Base-by-base conservation (phyloP, 441 rosid genomes). In the Codiaeum variegatum region DNA sequence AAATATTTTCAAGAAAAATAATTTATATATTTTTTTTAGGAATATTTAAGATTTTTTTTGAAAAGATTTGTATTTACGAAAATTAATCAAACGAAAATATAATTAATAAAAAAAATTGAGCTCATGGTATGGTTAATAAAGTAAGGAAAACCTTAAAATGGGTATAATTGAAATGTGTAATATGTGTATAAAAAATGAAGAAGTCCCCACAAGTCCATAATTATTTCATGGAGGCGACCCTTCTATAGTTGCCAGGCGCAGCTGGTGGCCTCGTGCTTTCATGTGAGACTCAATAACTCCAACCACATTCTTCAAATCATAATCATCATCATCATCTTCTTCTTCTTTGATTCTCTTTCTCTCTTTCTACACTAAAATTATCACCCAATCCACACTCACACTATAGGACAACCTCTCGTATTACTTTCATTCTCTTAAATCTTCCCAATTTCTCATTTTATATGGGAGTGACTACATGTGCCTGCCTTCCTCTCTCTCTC, bases 221-320 rank as follows among this genome's bases (percentile, higher is more conserved):
- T 77, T 78, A 77, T 47, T 12, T 76, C 13, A 73, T 65, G 79
- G 65, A 55, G 73, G 75, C 70, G 70, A 21, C 77, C 55, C 19
- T 44, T 7, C 2, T 18, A 5, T 23, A 8, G 60, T 6, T 9
- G 73, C 62, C 62, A 63, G 78, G 62, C 47, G 64, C 67, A 62
- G 80, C 73, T 77, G 76, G 66, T 69, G 80, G 70, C 87, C 82
- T 84, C 85, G 81, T 86, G 89, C 87, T 13, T 86, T 80, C 89
- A 86, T 77, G 89, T 86, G 89, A 77, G 62, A 52, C 68, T 82
- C 79, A 67, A 77, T 80, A 73, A 80, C 15, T 79, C 83, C 78
- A 69, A 24, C 78, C 83, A 75, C 76, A 71, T 74, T 72, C 81
- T 69, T 60, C 79, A 40, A 40, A 28, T 73, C 79, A 56, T 62